Evolutionary conservation across 768 basidiomycete genomes (phyloP), one percentile per base, ranked within the genome.

Genomic region (Hypholoma fasciculare): DNA sequence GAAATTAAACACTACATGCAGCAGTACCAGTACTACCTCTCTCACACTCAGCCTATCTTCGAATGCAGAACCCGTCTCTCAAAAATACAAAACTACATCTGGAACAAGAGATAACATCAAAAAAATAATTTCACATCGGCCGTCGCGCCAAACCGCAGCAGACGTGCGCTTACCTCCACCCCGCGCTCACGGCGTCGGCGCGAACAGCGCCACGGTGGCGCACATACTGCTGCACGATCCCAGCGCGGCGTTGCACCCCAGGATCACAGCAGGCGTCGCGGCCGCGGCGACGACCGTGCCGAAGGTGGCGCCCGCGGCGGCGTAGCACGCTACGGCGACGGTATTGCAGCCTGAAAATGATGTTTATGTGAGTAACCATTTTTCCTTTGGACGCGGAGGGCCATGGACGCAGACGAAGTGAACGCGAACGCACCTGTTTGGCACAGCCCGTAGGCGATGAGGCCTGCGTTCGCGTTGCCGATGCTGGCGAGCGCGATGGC

Each of bases 181-280:
- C 40, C 23, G 1, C 23, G 23, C 23, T 49, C 48, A 49, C 16
- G 48, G 27, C 16, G 27, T 49, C 12, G 47, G 47, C 16, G 57
- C 50, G n/a, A 60, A 44, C 20, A 65, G 52, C 30, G 61, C 55
- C 17, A 60, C 53, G 5, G 36, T 54, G 1, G 62, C 62, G 20
- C 46, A 59, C 17, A 36, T 34, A 3, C 50, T 14, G 43, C 50
- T 52, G 20, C 57, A 58, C 7, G 51, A 71, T 0, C 81, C 81
- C 7, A 79, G 70, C 0, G 71, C 79, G 3, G 66, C 58, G 63
- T 81, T 82, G 68, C 80, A 82, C 0, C 44, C 74, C 5, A 81
- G 8, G 47, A 77, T 69, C 7, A 66, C 74, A 1, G 76, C 65
- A 1, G 79, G 77, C 2, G 76, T 72, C 1, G 67, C 67, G 0